phyloP scores from a whole-genome alignment of 768 basidiomycete species.

The Naganishia vishniacii region DNA sequence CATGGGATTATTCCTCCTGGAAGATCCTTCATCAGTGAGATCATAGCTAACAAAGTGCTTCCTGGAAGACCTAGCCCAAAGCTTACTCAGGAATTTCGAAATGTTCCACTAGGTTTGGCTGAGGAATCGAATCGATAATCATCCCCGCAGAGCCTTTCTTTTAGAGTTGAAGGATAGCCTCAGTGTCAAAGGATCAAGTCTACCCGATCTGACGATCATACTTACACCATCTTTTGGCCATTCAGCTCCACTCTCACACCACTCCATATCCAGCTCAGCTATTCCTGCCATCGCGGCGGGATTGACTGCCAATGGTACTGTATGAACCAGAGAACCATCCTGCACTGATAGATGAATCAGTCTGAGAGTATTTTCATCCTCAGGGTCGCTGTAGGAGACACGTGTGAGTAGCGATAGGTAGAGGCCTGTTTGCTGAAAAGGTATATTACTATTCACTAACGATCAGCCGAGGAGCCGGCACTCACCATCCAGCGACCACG shows the following conservation, averaged over 20 bases:
- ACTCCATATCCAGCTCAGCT: neutral
- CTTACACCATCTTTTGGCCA: slow-evolving; percentile 15
- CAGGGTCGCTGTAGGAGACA: neutral
- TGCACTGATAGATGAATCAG: slow-evolving; percentile 3
- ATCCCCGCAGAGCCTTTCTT: slow-evolving; percentile 24
- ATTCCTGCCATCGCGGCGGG: neutral
- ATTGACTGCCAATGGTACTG: neutral
- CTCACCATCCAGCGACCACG: slow-evolving; percentile 15
- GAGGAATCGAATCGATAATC: slow-evolving; percentile 26
- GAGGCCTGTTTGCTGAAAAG: neutral
- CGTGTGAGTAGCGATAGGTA: neutral
- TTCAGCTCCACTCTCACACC: slow-evolving; percentile 11
- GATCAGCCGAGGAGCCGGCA: neutral
- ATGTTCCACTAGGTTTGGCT: slow-evolving; percentile 13
- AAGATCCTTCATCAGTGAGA: no score
- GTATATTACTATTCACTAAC: neutral
- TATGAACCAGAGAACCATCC: slow-evolving; percentile 3
- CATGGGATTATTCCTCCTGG: slow-evolving; percentile 14
- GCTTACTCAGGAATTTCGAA: slow-evolving; percentile 18
- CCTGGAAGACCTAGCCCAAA: neutral
- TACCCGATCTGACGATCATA: neutral
- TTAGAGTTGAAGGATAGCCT: neutral
- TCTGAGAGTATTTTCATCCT: neutral
- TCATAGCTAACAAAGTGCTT: neutral
- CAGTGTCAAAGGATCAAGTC: neutral